Evolutionary conservation across 2,329 filamentous ascomycete species (phyloP).

Genomic region (Aspergillus sp.): DNA sequence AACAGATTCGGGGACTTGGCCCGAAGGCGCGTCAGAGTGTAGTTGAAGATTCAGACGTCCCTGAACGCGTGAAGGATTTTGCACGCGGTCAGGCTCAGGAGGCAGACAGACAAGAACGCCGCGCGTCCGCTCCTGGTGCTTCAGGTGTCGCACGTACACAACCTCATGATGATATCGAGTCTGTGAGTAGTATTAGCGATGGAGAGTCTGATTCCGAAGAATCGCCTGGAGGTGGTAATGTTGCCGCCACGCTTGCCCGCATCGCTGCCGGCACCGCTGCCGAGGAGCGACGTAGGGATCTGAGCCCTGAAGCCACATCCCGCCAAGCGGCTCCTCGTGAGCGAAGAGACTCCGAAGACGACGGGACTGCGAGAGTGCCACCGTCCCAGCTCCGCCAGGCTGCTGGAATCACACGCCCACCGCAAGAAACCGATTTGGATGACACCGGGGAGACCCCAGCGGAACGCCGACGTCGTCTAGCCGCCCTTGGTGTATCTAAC

Average conservation of each 20-base stretch:
- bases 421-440: slow-evolving; percentile 28
- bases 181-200: slow-evolving; percentile 26
- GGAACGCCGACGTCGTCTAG: slow-evolving; percentile 47
- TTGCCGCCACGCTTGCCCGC: slow-evolving; percentile 38
- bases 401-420: slow-evolving; percentile 28
- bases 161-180: slow-evolving; percentile 22
- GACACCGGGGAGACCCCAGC: slow-evolving; percentile 47
- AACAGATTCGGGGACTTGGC: slow-evolving; percentile 61
- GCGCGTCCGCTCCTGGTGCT: slow-evolving; percentile 20
- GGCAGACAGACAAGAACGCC: slow-evolving; percentile 27
- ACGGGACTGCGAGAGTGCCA: slow-evolving; percentile 44
- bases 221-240: slow-evolving; percentile 32
- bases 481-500: slow-evolving; percentile 40
- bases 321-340: slow-evolving; percentile 18
- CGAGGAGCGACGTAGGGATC: slow-evolving; percentile 38
- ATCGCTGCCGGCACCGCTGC: slow-evolving; percentile 38
- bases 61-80: slow-evolving; percentile 39
- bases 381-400: slow-evolving; percentile 36
- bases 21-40: slow-evolving; percentile 56
- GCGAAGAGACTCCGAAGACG: slow-evolving; percentile 43
- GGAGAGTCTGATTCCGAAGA: slow-evolving; percentile 24
- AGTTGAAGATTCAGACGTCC: slow-evolving; percentile 44
- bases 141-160: slow-evolving; percentile 12
- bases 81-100: slow-evolving; percentile 32
- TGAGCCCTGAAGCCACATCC: slow-evolving; percentile 28